phyloP scores from a whole-genome alignment of 345 rosid species.

The Eucalyptus coolabah region DNA sequence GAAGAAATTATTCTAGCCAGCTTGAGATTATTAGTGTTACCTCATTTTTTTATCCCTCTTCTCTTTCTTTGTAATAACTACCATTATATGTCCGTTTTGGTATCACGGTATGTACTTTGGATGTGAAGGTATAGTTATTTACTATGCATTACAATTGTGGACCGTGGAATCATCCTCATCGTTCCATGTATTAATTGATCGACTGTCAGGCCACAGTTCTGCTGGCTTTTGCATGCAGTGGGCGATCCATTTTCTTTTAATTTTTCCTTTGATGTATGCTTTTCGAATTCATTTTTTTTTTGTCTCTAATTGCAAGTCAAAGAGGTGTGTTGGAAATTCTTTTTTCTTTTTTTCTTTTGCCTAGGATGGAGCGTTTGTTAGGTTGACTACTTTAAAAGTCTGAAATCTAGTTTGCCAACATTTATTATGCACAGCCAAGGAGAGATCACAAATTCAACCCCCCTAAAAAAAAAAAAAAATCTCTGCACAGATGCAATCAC shows the following conservation, averaged over 20 bases:
- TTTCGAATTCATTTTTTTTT: not conserved
- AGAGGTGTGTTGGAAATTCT: not conserved
- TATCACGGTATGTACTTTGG: not conserved
- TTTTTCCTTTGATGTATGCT: not conserved
- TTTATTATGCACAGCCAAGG: not conserved
- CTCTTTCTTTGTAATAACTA: not conserved
- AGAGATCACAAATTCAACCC: not conserved
- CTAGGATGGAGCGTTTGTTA: not conserved
- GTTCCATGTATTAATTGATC: not conserved
- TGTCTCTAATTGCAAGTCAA: not conserved
- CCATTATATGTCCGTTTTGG: not conserved
- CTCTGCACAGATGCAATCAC: not conserved
- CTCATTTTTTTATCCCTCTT: not conserved
- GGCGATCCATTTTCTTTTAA: not conserved
- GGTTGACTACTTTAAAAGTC: not conserved
- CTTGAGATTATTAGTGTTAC: not conserved
- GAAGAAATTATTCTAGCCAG: not conserved
- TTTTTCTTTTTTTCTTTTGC: not conserved
- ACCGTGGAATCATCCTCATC: not conserved
- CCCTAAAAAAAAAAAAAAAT: not conserved
- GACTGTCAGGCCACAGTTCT: not conserved
- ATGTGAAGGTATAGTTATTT: not conserved
- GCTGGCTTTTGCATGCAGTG: not conserved
- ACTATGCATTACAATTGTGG: not conserved
- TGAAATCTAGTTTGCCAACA: not conserved